Evolutionary conservation across 345 rosid species (phyloP), one percentile per base, ranked within the genome.

Genomic region (Corymbia maculata): DNA sequence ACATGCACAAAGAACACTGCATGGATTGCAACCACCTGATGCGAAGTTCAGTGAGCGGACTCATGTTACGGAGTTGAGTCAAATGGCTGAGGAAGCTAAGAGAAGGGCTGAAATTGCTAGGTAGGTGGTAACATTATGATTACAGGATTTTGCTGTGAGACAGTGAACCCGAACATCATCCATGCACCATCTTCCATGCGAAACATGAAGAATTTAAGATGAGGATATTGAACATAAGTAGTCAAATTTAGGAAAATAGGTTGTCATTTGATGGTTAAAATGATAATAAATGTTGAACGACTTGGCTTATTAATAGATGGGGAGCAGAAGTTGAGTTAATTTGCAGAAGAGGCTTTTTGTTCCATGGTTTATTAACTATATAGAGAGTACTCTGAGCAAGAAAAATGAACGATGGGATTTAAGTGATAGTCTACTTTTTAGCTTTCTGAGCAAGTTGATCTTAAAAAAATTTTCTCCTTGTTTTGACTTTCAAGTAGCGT

Each of bases 101-200:
- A 93, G 98, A 90, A 95, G 99, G 91, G 98, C 99, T 64, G 99
- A 98, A 93, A 98, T 98, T 84, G 98, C 99, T 17, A 95, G 99
- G 99, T 98, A 89, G 82, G 86, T 47, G 51, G n/a, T 42, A 80
- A 42, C 42, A 26, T 75, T 75, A 75, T 49, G 84, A 42, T 75
- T 75, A 3, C 49, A 75, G 84, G 47, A 75, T 75, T 75, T 19
- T 75, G 84, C 49, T 42, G 21, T 42, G 84, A 21, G 84, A 75
- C 19, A 42, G 84, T 75, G 10, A 42, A 75, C 49, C 49, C 19
- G 82, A 19, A 75, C 28, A 21, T 19, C 84, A 75, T 75, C 49
- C 84, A 42, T 75, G 84, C 84, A 75, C 28, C 19, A 19, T 19
- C 26, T 42, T 75, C 84, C 84, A 75, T 75, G 49, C 36, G 82